Evolutionary conservation across 2,329 filamentous ascomycete species (phyloP).

Genomic region (Neocatenulostroma microsporum): DNA sequence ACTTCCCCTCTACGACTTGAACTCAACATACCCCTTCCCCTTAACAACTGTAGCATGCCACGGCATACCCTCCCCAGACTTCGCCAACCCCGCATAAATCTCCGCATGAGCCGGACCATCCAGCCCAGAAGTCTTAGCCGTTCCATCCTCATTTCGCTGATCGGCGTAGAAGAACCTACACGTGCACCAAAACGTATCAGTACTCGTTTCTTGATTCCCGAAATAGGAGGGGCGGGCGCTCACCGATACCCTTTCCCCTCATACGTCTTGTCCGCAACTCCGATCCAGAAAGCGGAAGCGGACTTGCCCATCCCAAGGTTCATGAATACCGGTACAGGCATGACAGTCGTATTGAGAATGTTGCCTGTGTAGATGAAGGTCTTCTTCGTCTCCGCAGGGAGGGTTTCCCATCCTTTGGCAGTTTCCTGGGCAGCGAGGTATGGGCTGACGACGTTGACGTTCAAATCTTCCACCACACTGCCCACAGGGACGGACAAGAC

Average conservation of each 20-base stretch:
- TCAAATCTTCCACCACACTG: conserved; percentile 24
- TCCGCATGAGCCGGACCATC: conserved; percentile 31
- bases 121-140: conserved; percentile 18
- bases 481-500: conserved; percentile 28
- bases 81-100: conserved; percentile 28
- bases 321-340: conserved; percentile 24
- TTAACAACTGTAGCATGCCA: conserved; percentile 33
- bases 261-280: conserved; percentile 29
- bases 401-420: conserved; percentile 18
- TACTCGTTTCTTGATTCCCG: too few species aligned
- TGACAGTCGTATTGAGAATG: conserved; percentile 26
- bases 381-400: conserved; percentile 24
- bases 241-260: conserved; percentile 31
- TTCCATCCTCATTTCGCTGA: conserved; percentile 40
- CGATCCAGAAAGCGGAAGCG: conserved; percentile 32
- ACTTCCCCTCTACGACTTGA: too few species aligned
- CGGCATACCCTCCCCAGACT: conserved; percentile 21
- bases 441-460: conserved; percentile 34
- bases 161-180: conserved; percentile 49
- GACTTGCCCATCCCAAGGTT: conserved; percentile 37
- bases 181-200: conserved; percentile 8
- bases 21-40: conserved; percentile 26
- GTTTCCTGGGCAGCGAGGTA: conserved; percentile 37
- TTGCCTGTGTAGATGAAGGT: conserved; percentile 40
- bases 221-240: too few species aligned